Conservation (phyloP, 208 protist species). For the Crithidia mellificae region DNA sequence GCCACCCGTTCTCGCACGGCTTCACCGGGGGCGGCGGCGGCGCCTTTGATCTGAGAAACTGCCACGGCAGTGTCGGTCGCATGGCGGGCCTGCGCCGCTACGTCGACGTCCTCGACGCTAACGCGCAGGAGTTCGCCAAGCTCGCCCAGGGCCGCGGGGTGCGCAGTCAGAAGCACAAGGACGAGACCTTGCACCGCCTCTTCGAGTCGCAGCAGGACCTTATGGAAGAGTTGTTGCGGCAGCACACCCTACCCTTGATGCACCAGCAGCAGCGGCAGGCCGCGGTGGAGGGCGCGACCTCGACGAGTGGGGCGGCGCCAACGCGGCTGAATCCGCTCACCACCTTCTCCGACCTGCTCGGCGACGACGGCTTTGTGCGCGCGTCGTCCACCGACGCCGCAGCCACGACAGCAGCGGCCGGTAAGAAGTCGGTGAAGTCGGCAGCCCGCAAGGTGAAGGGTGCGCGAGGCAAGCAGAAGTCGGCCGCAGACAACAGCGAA, state of each 20-base stretch:
- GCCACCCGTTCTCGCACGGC: constrained; percentile 22
- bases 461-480: constrained; percentile 10
- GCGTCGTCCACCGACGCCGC: neutral
- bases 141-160: constrained; percentile 28
- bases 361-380: constrained; percentile 33
- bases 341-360: constrained; percentile 23
- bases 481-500: constrained; percentile 9
- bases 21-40: constrained; percentile 27
- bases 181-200: constrained; percentile 48
- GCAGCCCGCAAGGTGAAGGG: constrained; percentile 20
- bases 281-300: constrained; percentile 35
- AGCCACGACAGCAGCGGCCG: constrained; percentile 1
- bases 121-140: constrained; percentile 29
- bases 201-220: constrained; percentile 77
- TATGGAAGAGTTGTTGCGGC: constrained; percentile 60
- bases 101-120: constrained; percentile 28
- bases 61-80: constrained; percentile 22
- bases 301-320: neutral
- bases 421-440: constrained; percentile 15
- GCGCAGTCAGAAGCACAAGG: constrained; percentile 46
- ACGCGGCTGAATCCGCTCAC: constrained; percentile 12
- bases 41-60: constrained; percentile 58
- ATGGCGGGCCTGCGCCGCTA: constrained; percentile 32
- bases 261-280: constrained; percentile 29
- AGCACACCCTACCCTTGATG: constrained; percentile 68